phyloP scores from a whole-genome alignment of 768 basidiomycete species.

The Pleurotus pulmonarius region DNA sequence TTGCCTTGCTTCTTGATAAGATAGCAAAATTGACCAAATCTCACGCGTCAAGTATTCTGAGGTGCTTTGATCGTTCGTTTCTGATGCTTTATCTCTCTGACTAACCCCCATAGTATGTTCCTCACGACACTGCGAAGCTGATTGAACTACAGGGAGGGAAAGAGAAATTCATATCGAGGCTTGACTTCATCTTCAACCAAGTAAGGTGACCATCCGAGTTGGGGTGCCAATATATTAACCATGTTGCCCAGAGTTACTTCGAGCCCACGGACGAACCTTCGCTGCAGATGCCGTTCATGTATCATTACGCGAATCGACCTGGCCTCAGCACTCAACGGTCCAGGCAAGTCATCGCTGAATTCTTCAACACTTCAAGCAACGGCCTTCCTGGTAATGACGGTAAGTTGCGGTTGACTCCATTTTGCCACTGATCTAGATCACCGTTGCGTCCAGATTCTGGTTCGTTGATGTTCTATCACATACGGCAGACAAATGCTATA shows the following conservation, averaged over 20 bases:
- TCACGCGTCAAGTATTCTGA: slow-evolving; percentile 45
- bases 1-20: neutral
- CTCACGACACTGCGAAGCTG: slow-evolving; percentile 61
- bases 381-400: slow-evolving; percentile 68
- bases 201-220: slow-evolving; percentile 20
- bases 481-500: no score
- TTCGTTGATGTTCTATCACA: neutral
- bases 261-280: slow-evolving; percentile 63
- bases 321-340: slow-evolving; percentile 57
- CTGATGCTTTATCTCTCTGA: neutral
- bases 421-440: slow-evolving; percentile 1
- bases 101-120: slow-evolving; percentile 42
- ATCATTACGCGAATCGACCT: slow-evolving; percentile 61
- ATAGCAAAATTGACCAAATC: no score
- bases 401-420: slow-evolving; percentile 27
- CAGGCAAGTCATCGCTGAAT: slow-evolving; percentile 47
- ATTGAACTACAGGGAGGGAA: slow-evolving; percentile 60
- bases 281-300: slow-evolving; percentile 68
- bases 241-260: slow-evolving; percentile 43
- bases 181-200: slow-evolving; percentile 56
- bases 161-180: slow-evolving; percentile 47
- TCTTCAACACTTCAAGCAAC: slow-evolving; percentile 50
- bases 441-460: slow-evolving; percentile 16
- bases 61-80: slow-evolving; percentile 21
- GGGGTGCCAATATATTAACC: neutral